Conservation (phyloP, 352 stramenopile genomes). For the Pythium brachiatum region DNA sequence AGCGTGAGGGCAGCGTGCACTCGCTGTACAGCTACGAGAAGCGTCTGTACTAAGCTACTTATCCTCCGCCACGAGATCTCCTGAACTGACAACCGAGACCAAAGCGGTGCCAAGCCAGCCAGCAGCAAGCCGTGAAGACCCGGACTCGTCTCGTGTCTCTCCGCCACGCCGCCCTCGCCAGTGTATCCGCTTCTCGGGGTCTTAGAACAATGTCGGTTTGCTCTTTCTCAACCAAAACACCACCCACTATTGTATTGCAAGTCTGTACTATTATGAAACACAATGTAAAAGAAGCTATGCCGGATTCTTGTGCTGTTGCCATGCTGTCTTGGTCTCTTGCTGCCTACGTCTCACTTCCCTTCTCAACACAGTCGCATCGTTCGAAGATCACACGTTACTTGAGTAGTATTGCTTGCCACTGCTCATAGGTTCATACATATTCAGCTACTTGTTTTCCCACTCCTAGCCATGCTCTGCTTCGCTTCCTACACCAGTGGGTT, state of each 20-base stretch:
- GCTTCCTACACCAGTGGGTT: conserved; percentile 7
- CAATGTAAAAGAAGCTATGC: conserved; percentile 26
- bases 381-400: neutral
- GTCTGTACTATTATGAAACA: conserved; percentile 12
- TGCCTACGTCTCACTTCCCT: too few relatives aligned
- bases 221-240: conserved; percentile 2
- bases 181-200: conserved; percentile 6
- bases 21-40: conserved; percentile 98
- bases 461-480: neutral
- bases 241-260: conserved; percentile 18
- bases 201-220: conserved; percentile 29
- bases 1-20: conserved; percentile 99
- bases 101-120: neutral
- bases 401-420: too few relatives aligned
- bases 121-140: neutral
- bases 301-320: conserved; percentile 25
- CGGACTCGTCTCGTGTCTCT: neutral
- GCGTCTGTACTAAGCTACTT: conserved; percentile 66
- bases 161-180: conserved; percentile 1
- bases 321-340: conserved; percentile 12
- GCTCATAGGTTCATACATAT: neutral
- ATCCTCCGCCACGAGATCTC: neutral
- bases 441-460: neutral
- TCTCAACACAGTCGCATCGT: too few relatives aligned
- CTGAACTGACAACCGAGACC: conserved; percentile 1